Conservation (phyloP, 2,329 filamentous ascomycete genomes). For the Fusarium piperis region DNA sequence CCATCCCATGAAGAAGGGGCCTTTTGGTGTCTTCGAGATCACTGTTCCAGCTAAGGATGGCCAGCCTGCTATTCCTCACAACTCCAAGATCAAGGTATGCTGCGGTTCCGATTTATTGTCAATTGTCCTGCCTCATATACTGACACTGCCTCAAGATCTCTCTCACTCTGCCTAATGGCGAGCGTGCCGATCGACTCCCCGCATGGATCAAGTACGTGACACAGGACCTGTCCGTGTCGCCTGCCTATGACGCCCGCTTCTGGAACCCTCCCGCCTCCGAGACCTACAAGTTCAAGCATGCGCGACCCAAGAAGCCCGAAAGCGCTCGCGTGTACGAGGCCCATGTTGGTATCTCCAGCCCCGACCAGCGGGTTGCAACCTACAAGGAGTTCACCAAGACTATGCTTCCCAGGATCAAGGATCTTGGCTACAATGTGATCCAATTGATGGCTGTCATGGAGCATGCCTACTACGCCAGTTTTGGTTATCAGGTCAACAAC, state of each 20-base stretch:
- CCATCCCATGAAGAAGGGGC: constrained; percentile 87
- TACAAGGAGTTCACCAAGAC: constrained; percentile 98
- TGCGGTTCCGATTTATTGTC: neutral
- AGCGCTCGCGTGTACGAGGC: constrained; percentile 97
- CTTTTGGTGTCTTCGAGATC: constrained; percentile 89
- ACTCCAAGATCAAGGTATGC: constrained; percentile 92
- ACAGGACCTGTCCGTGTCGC: constrained; percentile 88
- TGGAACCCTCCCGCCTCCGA: constrained; percentile 89
- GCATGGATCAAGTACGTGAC: constrained; percentile 98
- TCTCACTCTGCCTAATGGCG: constrained; percentile 79
- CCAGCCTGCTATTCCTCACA: constrained; percentile 83
- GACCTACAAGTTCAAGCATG: constrained; percentile 85
- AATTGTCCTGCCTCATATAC: neutral
- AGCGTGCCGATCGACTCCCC: constrained; percentile 86
- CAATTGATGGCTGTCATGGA: constrained; percentile 99
- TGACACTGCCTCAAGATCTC: constrained; percentile 70
- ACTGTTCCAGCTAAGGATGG: constrained; percentile 78
- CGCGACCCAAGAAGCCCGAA: constrained; percentile 81
- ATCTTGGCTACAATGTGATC: constrained; percentile 94
- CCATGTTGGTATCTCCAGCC: constrained; percentile 97
- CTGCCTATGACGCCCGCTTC: constrained; percentile 93
- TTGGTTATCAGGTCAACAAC: constrained; percentile 98
- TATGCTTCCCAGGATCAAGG: constrained; percentile 90
- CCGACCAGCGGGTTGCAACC: constrained; percentile 86
- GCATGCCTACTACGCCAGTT: constrained; percentile 98